Base-by-base conservation (phyloP, 2,329 filamentous ascomycete genomes). In the Colletotrichum endophyticum region DNA sequence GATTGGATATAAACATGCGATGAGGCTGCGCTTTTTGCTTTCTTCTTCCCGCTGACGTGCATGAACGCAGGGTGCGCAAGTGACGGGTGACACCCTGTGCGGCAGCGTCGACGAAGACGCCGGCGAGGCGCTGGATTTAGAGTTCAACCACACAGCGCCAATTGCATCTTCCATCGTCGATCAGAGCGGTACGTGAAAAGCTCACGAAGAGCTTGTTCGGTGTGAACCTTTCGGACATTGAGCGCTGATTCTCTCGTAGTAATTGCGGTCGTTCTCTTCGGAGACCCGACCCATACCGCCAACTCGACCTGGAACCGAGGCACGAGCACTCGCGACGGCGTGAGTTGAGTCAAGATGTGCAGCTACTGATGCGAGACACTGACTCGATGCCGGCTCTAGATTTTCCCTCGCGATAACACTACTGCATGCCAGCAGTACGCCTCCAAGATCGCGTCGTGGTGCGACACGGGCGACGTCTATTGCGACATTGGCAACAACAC, bases 381-480 rank as follows among this genome's bases (percentile, higher is more conserved):
- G 69, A 71, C 72, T 59, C 30, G 39, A 19, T 30, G 19, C 6
- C 2, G 4, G 0, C 11, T 56, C 32, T 62, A 87, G 86, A 77
- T 87, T 68, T 86, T 87, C 75, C 64, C 78, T 39, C 85, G 86
- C 57, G 79, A 81, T n/a, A 80, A 85, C 72, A 78, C 81, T 59
- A 81, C 79, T 44, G 79, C 80, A 16, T 87, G 86, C 80, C 80
- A 85, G 76, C 78, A 81, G 44, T 85, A 86, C 78, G 79, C 80
- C 70, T 77, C 82, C 78, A 83, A 83, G 39, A 79, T 87, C 61
- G 80, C 82, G 61, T 86, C 86, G 5, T 87, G 84, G 80, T 87
- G 86, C 80, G 86, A 87, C 80, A 82, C 78, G 1, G 85, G 85
- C 64, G 87, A 88, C 75, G 74, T 80, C 19, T 87, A 85, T 80